A percentile compares a stretch with the other conserved stretches of the same genome.
phyloP scores from a whole-genome alignment of 2,329 filamentous ascomycete genomes.

The Arthrobotrys entomopaga region DNA sequence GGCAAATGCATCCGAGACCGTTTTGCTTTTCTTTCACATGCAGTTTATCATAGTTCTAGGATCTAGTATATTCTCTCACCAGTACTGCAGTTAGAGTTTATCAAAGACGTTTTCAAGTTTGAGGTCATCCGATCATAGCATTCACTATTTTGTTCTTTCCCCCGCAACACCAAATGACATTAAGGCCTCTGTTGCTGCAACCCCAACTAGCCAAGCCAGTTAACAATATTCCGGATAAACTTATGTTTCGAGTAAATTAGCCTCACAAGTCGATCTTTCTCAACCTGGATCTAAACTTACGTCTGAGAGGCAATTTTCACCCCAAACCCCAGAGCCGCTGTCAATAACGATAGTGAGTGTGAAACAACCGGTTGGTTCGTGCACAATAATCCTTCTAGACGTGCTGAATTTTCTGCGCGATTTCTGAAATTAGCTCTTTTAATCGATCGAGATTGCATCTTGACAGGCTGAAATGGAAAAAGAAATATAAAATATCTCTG shows the following conservation, averaged over 20 bases:
- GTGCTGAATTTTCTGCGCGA: conserved; percentile 7
- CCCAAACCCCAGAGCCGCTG: no score
- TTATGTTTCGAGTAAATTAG: conserved; percentile 47
- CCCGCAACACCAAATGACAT: not conserved
- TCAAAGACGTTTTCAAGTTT: no score
- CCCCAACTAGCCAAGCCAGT: not conserved
- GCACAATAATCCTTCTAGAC: not conserved
- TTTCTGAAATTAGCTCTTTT: conserved; percentile 20
- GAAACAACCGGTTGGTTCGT: not conserved
- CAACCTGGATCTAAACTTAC: conserved; percentile 32
- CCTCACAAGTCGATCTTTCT: conserved; percentile 19
- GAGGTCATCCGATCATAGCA: no score
- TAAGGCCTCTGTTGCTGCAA: no score
- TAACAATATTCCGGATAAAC: conserved; percentile 34
- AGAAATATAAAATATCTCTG: conserved; percentile 14
- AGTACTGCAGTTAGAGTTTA: no score
- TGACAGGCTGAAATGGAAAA: conserved; percentile 15
- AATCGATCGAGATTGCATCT: conserved; percentile 11
- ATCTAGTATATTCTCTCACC: no score
- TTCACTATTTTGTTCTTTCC: not conserved
- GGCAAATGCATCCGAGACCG: not conserved
- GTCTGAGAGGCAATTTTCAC: conserved; percentile 22
- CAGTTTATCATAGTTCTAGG: not conserved
- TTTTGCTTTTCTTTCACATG: not conserved
- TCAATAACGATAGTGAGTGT: no score